Base-by-base conservation (phyloP, 2,329 filamentous ascomycete species). In the Bretziella fagacearum region DNA sequence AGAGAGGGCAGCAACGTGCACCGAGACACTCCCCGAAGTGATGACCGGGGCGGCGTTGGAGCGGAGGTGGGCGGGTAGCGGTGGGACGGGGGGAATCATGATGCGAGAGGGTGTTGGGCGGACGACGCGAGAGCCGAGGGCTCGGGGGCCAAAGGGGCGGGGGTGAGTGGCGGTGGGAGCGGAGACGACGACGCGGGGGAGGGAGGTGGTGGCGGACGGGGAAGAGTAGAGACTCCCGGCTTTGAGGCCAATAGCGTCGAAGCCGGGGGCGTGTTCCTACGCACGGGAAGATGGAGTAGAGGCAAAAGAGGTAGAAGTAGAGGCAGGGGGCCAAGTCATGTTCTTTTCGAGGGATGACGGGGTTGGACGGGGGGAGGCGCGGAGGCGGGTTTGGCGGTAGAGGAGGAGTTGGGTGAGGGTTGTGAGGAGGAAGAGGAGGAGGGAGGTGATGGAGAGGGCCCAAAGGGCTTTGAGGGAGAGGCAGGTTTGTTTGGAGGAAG, bases 401-500 rank as follows among this genome's bases (percentile, higher is more conserved):
- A 84, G 65, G 54, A 75, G 74, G 47, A 67, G 61, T 25, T 68
- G 71, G 39, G 73, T 68, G 43, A 79, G 61, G 39, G 68, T 64
- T 2, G 76, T 79, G 51, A 83, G 70, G 52, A 74, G 69, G 56
- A 83, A 84, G 29, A 84, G 64, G 36, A 82, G 72, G 60, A 78
- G 85, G 43, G 93, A 71, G 3, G 78, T 78, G 61, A 94, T 87
- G 60, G 77, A 74, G 51, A 94, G 63, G 1, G 85, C 86, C 87
- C 86, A 94, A 54, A 91, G 74, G 13, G 81, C 75, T 70, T 93
- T 93, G 60, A 86, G 77, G 66, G 91, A 78, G 57, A 79, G 77
- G 65, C 87, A 95, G 47, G 82, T 81, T 15, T 71, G 61, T 59
- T 68, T 69, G 54, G 68, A 69, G 3, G 67, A 64, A 47, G 67